Evolutionary conservation across 2,329 filamentous ascomycete genomes (phyloP).

Genomic region (Aureobasidium sp.): DNA sequence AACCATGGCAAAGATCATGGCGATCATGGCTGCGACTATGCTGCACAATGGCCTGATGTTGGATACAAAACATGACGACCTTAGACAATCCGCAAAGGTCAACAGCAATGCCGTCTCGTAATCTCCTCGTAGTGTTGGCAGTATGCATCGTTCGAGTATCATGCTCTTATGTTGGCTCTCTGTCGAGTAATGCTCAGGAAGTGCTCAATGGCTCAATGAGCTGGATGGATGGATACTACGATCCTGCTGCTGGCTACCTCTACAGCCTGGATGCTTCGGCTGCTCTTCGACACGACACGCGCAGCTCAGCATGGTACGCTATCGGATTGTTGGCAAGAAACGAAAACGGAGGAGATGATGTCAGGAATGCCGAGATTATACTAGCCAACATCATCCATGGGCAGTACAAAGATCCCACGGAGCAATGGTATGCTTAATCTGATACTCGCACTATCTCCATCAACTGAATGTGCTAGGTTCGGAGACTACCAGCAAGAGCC

Average conservation of each 20-base stretch:
- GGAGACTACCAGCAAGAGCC: slow-evolving; percentile 50
- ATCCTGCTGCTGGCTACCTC: slow-evolving; percentile 46
- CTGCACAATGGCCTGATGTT: too few relatives aligned
- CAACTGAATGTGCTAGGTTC: slow-evolving; percentile 26
- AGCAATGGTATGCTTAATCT: slow-evolving; percentile 45
- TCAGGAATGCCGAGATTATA: slow-evolving; percentile 46
- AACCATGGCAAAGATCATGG: neutral
- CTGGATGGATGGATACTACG: slow-evolving; percentile 52
- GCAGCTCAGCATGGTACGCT: slow-evolving; percentile 54
- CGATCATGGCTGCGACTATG: neutral
- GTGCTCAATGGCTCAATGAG: slow-evolving; percentile 45
- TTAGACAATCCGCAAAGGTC: neutral
- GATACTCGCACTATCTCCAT: neutral
- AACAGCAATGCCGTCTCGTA: neutral
- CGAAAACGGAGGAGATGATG: slow-evolving; percentile 46
- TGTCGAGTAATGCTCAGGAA: slow-evolving; percentile 14
- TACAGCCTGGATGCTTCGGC: slow-evolving; percentile 42
- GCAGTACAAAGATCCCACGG: slow-evolving; percentile 46
- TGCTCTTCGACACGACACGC: slow-evolving; percentile 50
- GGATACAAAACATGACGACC: neutral
- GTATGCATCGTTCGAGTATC: neutral
- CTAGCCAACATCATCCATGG: slow-evolving; percentile 47
- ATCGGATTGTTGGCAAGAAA: slow-evolving; percentile 52
- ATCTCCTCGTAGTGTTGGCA: neutral
- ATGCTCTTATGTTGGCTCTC: slow-evolving; percentile 7